These are phyloP conservation scores for Hibiscus trionum DNA, from an alignment of 345 rosid species.

Conservation along the genomic window DNA sequence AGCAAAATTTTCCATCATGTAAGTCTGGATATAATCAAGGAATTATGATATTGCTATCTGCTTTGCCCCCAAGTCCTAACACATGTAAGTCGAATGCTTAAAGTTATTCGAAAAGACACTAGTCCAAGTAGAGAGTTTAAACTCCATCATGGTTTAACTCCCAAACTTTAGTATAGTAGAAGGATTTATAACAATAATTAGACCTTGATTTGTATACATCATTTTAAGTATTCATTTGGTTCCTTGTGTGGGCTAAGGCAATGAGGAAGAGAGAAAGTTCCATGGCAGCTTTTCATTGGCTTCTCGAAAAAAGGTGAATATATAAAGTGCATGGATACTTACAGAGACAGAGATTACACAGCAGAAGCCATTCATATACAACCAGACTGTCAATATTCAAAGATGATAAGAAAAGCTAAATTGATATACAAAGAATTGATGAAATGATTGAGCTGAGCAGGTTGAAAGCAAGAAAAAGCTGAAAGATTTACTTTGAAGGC, in stretches of 20 bases:
- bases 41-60: neutral
- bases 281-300: neutral
- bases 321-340: too few species aligned
- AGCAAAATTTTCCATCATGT: slow-evolving; percentile 16
- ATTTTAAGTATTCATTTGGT: too few species aligned
- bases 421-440: neutral
- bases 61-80: neutral
- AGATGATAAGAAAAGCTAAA: neutral
- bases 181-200: too few species aligned
- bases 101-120: neutral
- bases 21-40: slow-evolving; percentile 30
- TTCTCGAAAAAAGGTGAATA: too few species aligned
- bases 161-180: too few species aligned
- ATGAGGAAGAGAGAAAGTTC: neutral
- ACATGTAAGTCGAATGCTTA: too few species aligned
- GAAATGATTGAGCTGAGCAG: too few species aligned
- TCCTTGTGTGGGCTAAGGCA: neutral
- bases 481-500: neutral
- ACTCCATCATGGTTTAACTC: too few species aligned
- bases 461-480: neutral
- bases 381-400: neutral
- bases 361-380: neutral
- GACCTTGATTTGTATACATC: too few species aligned
- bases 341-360: too few species aligned
- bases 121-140: neutral